phyloP scores from a whole-genome alignment of 192 early-diverging fungal species.

The Coemansia sp. region DNA sequence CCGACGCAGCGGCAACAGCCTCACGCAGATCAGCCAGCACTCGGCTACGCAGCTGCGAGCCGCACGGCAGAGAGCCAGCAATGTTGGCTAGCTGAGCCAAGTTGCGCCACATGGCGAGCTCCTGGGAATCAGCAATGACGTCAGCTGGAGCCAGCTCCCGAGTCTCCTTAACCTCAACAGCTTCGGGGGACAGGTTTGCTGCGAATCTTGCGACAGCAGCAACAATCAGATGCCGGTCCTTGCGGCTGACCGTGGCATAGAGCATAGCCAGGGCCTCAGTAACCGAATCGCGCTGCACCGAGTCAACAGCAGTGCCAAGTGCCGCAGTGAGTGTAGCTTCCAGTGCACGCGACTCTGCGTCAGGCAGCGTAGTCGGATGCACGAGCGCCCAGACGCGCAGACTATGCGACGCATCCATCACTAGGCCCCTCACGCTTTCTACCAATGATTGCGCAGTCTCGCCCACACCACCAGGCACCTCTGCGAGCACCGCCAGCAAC shows the following conservation, averaged over 20 bases:
- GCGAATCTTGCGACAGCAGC: slow-evolving; percentile 28
- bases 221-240: slow-evolving; percentile 33
- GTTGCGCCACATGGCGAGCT: slow-evolving; percentile 26
- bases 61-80: slow-evolving; percentile 10
- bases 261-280: slow-evolving; percentile 53
- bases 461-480: not conserved
- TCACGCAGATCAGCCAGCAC: not conserved
- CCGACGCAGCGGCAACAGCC: not conserved
- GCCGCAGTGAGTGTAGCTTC: slow-evolving; percentile 16
- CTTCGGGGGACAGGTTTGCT: not conserved
- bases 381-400: slow-evolving; percentile 27
- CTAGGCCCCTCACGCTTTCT: slow-evolving; percentile 9
- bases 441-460: not conserved
- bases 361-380: slow-evolving; percentile 38
- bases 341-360: slow-evolving; percentile 24
- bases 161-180: not conserved
- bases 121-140: slow-evolving; percentile 22
- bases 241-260: slow-evolving; percentile 37
- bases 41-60: not conserved
- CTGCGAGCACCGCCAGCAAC: not conserved
- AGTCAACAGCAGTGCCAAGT: not conserved
- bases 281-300: slow-evolving; percentile 13
- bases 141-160: slow-evolving; percentile 16
- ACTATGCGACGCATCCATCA: slow-evolving; percentile 42
- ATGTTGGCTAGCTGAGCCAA: slow-evolving; percentile 10